These are phyloP conservation scores for Artemisia argyi DNA, from an alignment of 129 eudicot species.

Conservation along the genomic window DNA sequence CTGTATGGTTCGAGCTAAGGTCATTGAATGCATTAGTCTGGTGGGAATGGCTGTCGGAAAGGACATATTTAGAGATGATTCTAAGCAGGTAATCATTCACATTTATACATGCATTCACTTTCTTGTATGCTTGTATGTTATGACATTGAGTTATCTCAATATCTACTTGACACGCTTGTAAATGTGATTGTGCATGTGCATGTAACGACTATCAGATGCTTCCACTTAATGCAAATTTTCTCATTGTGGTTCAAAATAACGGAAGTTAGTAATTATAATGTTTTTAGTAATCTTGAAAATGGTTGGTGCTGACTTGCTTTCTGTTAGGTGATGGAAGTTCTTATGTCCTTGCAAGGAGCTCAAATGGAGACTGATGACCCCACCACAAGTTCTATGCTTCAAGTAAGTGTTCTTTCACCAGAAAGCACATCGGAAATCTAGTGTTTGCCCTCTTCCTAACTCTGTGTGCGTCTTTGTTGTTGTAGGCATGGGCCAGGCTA, in stretches of 20 bases:
- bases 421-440: constrained; percentile 2
- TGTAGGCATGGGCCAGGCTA: constrained; percentile 97
- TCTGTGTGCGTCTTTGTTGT: not conserved
- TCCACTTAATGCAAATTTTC: not conserved
- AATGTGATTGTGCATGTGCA: too few relatives aligned
- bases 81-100: constrained; percentile 66
- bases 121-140: not conserved
- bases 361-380: constrained; percentile 98
- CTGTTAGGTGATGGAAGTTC: constrained; percentile 94
- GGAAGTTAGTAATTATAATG: too few relatives aligned
- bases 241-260: not conserved
- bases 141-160: not conserved
- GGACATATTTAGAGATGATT: constrained; percentile 94
- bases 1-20: constrained; percentile 99
- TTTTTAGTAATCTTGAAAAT: not conserved
- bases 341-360: constrained; percentile 95
- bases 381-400: constrained; percentile 98
- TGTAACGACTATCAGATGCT: not conserved
- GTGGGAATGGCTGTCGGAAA: constrained; percentile 99
- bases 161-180: too few relatives aligned
- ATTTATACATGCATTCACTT: not conserved
- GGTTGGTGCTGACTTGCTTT: constrained; percentile 9
- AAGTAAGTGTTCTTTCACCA: constrained; percentile 46
- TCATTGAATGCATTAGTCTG: constrained; percentile 98
- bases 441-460: not conserved